phyloP scores from a whole-genome alignment of 1,284 basidiomycete species.

The Ustilago sp. region DNA sequence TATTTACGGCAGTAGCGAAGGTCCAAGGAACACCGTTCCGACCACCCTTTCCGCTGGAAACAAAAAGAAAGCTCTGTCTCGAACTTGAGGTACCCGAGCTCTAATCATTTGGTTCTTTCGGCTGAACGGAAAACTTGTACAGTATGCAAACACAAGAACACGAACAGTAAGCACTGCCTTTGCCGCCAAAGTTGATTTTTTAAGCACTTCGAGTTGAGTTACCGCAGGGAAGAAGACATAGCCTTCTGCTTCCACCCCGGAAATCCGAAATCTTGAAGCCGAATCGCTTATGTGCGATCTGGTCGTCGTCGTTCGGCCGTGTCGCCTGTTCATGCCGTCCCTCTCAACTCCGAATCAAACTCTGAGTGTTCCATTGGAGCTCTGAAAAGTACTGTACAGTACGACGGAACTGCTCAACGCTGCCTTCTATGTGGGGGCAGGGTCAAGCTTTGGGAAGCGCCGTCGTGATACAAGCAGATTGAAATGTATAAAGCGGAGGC shows the following conservation, averaged over 20 bases:
- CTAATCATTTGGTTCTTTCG: background rate
- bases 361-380: background rate
- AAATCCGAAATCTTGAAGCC: no score
- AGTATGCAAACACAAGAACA: background rate
- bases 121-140: background rate
- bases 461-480: background rate
- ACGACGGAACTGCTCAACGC: background rate
- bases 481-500: background rate
- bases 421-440: background rate
- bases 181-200: no score
- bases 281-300: no score
- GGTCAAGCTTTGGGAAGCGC: background rate
- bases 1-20: background rate
- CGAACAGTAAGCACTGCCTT: no score
- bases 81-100: conserved; percentile 1
- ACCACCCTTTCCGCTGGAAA: background rate
- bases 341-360: background rate
- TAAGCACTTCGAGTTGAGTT: no score
- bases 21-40: background rate
- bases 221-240: no score
- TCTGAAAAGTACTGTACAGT: background rate
- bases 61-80: background rate
- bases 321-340: conserved; percentile 5
- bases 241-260: no score
- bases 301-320: background rate